Evolutionary conservation across 768 basidiomycete species (phyloP).

Genomic region (Russula vinacea): DNA sequence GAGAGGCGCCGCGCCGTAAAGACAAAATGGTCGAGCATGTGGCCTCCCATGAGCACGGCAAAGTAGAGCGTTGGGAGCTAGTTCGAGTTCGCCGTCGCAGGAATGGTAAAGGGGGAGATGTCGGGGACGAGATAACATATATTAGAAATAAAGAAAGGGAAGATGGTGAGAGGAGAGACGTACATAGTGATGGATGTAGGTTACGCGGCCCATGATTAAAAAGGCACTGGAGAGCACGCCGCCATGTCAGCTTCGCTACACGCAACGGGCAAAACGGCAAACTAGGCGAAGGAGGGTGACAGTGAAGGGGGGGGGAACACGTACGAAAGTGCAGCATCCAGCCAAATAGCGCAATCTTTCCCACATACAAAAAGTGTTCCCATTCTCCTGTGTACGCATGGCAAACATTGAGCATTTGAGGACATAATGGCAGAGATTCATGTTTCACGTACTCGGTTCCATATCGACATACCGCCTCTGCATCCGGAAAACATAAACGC

Average conservation of each 20-base stretch:
- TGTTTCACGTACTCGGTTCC: slow-evolving; percentile 62
- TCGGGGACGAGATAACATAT: slow-evolving; percentile 4
- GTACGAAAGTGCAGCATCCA: slow-evolving; percentile 89
- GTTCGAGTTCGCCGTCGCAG: background rate
- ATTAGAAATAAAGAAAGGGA: background rate
- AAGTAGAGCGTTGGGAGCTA: slow-evolving; percentile 97
- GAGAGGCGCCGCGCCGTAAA: slow-evolving; percentile 71
- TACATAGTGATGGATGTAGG: slow-evolving; percentile 95
- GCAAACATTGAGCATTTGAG: slow-evolving; percentile 12
- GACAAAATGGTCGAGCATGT: slow-evolving; percentile 89
- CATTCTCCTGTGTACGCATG: slow-evolving; percentile 61
- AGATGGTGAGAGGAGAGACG: slow-evolving; percentile 35
- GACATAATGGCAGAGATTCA: background rate
- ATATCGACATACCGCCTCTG: slow-evolving; percentile 92
- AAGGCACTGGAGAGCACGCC: slow-evolving; percentile 66
- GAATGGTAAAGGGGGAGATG: too few species aligned
- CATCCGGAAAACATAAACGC: slow-evolving; percentile 70
- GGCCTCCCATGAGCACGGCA: slow-evolving; percentile 85
- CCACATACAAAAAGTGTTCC: slow-evolving; percentile 92
- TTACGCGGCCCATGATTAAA: slow-evolving; percentile 96
- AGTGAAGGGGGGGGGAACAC: slow-evolving; percentile 33
- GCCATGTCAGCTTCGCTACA: slow-evolving; percentile 4
- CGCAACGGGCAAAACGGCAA: background rate
- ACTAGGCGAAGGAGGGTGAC: background rate
- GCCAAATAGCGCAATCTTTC: slow-evolving; percentile 86